phyloP scores from a whole-genome alignment of 2,329 filamentous ascomycete species.

The Metarhizium sp. region DNA sequence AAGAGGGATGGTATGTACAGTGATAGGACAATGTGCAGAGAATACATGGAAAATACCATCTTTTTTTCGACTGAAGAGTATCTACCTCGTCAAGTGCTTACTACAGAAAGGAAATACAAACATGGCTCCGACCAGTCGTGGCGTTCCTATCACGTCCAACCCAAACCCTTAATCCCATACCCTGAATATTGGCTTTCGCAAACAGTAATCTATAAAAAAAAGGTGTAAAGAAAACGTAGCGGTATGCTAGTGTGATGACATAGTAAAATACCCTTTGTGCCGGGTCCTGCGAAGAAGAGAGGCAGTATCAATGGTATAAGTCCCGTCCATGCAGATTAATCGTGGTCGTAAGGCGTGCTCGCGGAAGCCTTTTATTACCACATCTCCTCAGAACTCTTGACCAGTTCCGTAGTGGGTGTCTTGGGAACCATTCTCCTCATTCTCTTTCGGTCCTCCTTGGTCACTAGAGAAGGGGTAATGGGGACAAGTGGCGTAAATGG shows the following conservation, averaged over 20 bases:
- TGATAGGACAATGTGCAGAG: no score
- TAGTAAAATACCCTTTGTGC: not conserved
- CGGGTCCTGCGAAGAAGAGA: not conserved
- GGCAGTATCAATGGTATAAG: not conserved
- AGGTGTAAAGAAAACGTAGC: not conserved
- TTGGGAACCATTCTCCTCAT: constrained; percentile 56
- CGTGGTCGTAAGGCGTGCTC: not conserved
- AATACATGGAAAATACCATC: no score
- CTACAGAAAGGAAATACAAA: not conserved
- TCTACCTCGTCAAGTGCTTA: no score
- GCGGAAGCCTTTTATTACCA: constrained; percentile 38
- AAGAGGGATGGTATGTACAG: no score
- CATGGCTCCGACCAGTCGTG: not conserved
- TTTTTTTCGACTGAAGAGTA: no score
- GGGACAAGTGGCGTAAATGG: constrained; percentile 68
- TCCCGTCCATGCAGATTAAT: not conserved
- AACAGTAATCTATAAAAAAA: not conserved
- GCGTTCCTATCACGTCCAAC: not conserved
- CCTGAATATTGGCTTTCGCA: not conserved
- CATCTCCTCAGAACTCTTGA: constrained; percentile 51
- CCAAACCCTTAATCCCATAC: not conserved
- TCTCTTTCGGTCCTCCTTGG: constrained; percentile 59
- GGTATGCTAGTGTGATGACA: not conserved
- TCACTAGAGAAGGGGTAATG: constrained; percentile 67
- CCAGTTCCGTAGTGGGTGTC: constrained; percentile 54